Base-by-base conservation (phyloP, 331 rosid genomes). In the Prunus yedoensis region DNA sequence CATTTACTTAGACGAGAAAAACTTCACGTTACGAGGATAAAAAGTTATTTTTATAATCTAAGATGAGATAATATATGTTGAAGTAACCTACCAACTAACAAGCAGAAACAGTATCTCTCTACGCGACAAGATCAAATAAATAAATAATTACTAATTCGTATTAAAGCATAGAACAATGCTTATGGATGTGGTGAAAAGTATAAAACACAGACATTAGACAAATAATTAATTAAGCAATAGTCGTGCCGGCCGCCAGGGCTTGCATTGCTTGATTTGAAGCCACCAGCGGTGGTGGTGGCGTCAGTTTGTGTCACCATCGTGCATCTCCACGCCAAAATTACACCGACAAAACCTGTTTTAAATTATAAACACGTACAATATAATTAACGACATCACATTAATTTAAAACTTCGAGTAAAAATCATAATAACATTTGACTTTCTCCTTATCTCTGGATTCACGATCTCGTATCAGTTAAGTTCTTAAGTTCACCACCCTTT, bases 341-440 rank as follows among this genome's bases (percentile, higher is more conserved):
- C 46, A 18, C 57, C 54, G 57, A 73, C 85, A 25, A 59, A 77
- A 70, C 9, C 23, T 69, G 58, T 59, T 15, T 57, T 2, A 3
- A 38, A 49, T 59, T 35, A n/a, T 17, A 27, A 47, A 54, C 16
- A 38, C 8, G 3, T 50, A 50, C 10, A 74, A 74, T 30, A 30
- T 25, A 54, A 7, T 46, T 41, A 15, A 25, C 30, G 8, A 13
- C 25, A 14, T 21, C 14, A 64, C 53, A 12, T 47, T 43, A 65
- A 28, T 66, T 69, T 57, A 38, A 51, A 38, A 51, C 35, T 77
- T 73, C 50, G 57, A 77, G 72, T 27, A 72, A 72, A 61, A 60
- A 38, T 41, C 25, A 74, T 70, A 14, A 38, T 57, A 28, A 52
- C 75, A 74, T 72, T 82, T 74, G 85, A 84, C 87, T 80, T 77